A percentile compares a stretch with the other conserved stretches of the same genome.
Evolutionary conservation across 2,329 filamentous ascomycete genomes (phyloP).

Genomic region (Tolypocladium tundrense): DNA sequence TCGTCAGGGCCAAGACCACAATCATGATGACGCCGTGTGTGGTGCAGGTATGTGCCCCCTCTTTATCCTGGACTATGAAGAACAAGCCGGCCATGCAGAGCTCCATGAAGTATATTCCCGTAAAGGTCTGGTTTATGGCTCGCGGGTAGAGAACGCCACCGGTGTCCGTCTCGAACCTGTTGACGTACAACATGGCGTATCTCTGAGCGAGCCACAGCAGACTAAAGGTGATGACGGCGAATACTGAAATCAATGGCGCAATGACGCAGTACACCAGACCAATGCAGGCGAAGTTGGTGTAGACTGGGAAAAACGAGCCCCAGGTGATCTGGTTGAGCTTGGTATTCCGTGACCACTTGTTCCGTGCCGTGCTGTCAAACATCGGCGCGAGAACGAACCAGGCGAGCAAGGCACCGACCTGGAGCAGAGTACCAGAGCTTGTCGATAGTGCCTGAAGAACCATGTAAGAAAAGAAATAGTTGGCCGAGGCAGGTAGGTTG

Average conservation of each 20-base stretch:
- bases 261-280: constrained; percentile 82
- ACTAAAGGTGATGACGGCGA: constrained; percentile 85
- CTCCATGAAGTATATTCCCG: constrained; percentile 91
- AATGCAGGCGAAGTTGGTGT: constrained; percentile 94
- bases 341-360: constrained; percentile 82
- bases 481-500: constrained; percentile 76
- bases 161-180: constrained; percentile 79
- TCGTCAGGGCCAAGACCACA: constrained; percentile 58
- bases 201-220: constrained; percentile 90
- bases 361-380: constrained; percentile 67
- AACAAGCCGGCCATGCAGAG: constrained; percentile 83
- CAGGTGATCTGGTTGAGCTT: constrained; percentile 68
- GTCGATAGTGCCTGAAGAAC: constrained; percentile 86
- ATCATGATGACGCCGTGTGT: constrained; percentile 83
- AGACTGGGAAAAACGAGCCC: constrained; percentile 92
- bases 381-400: constrained; percentile 78
- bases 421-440: constrained; percentile 79
- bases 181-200: constrained; percentile 96
- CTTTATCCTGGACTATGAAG: constrained; percentile 58
- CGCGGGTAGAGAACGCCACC: constrained; percentile 85
- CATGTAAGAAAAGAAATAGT: constrained; percentile 99
- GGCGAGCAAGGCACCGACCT: constrained; percentile 65
- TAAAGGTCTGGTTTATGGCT: constrained; percentile 92
- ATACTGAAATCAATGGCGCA: constrained; percentile 81
- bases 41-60: constrained; percentile 47